Evolutionary conservation across 148 eudicot genomes (phyloP), one percentile per base, ranked within the genome.

Genomic region (Vaccinium myrtillus): DNA sequence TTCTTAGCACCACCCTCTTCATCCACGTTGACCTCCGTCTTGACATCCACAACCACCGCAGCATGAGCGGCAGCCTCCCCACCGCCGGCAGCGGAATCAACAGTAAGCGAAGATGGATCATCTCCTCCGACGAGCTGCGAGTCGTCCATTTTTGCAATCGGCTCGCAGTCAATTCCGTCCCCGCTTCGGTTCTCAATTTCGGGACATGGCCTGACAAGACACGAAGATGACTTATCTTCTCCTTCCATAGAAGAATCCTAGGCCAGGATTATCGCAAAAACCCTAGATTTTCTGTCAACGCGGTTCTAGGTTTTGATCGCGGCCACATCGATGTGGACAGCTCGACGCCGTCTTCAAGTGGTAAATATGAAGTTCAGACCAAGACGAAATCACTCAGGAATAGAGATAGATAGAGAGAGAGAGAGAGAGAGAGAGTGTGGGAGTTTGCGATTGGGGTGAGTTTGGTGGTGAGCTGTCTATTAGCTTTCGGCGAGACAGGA

Each of bases 221-320:
- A 32, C 53, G 49, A 16, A 70, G 49, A 59, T 11, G 70, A 58
- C 18, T 49, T 78, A 69, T 79, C 75, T 18, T 43, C 81, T 39
- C 77, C 73, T 82, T 76, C 91, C 89, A 88, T 86, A 67, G 79
- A 50, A 53, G 59, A 86, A 71, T 81, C 77, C 69, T 84, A 11
- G 46, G 6, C 58, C 39, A 6, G 43, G 55, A 51, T 16, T 51
- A 80, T 58, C 74, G 11, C 39, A 67, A 25, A 87, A 91, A 91
- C 92, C 93, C 92, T 90, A 87, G 88, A 86, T 58, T 59, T 39
- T 30, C 77, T 48, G 36, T 54, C 53, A 77, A 78, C 73, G 11
- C 30, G 16, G 6, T 67, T 67, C 73, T 67, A 67, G 73, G 75
- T 55, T 75, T 63, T 18, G 80, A 63, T 79, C 83, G 90, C 49